Base-by-base conservation (phyloP, 192 early-diverging fungal species). In the Oehlia diaphana region DNA sequence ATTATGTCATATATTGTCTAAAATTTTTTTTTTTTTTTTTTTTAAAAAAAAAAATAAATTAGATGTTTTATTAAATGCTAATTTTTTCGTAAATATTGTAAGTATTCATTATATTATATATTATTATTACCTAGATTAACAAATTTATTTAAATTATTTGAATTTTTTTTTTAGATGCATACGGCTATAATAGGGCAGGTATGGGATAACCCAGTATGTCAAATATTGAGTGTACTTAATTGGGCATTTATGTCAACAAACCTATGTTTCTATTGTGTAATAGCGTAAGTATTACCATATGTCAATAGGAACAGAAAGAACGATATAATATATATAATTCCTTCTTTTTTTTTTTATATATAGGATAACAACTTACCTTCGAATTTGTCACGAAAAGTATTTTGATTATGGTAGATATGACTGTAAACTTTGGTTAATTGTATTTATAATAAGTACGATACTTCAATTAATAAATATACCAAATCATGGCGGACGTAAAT, bases 381-480 rank as follows among this genome's bases (percentile, higher is more conserved):
- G 68, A 39, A 37, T 70, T 39, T 70, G 68, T n/a, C 68, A 28
- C 9, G 33, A 42, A 70, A 39, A 16, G 9, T 70, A 42, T 23
- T 70, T 44, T 42, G 37, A 70, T 70, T n/a, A 3, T n/a, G 68
- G 68, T 9, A 70, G 23, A 70, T 39, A 21, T n/a, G 68, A 70
- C n/a, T 70, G 23, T 44, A 70, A 70, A 44, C 0, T 70, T 39
- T 70, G 68, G 68, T 0, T 19, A 9, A 21, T 70, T 39, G 35
- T 70, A 16, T 8, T 44, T 4, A 4, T 9, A 33, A n/a, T 26
- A n/a, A 4, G 28, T 39, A 2, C 9, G 2, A 4, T n/a, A 16
- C 44, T 70, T 9, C 68, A 70, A 21, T 23, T 44, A 70, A n/a
- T 70, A 4, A 37, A n/a, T 19, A 4, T 8, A 2, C 14, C 4